Base-by-base conservation (phyloP, 805 yeast genomes). In the Yamadazyma nakazawae region DNA sequence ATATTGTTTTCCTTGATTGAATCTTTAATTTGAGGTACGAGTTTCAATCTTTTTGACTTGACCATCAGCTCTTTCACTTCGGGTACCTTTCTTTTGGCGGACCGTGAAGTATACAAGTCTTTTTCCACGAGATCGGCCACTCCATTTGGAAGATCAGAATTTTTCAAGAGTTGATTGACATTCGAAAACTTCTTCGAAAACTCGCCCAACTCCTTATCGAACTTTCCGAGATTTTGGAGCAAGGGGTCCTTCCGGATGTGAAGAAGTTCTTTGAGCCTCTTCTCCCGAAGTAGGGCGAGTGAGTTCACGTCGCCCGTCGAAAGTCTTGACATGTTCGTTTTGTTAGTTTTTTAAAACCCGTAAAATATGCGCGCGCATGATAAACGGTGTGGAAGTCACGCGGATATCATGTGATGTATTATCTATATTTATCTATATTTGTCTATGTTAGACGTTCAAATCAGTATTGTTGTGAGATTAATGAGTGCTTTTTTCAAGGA, bases 311-410 rank as follows among this genome's bases (percentile, higher is more conserved):
- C 42, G 21, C 26, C 34, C 16, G 26, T 8, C 14, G 39, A 32
- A 17, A 45, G 30, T 28, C 26, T 30, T 14, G 41, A 35, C 46
- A 43, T 43, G 37, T 13, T 30, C 16, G 37, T 24, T 32, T 32
- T 9, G 18, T 31, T 21, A 40, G 17, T 28, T 42, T 42, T 42
- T 32, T 37, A 21, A 16, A 32, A 39, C 24, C 24, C 24, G 24
- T 21, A 21, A 7, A 10, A 13, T 40, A 14, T 4, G 39, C 45
- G 39, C 45, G 42, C 56, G 56, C 56, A 54, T 60, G 64, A 60
- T 46, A 51, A 48, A 50, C 64, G 48, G 48, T 21, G 35, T 46
- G 61, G 46, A 48, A 37, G 47, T 59, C 64, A 60, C 58, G 60
- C 56, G 62, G 44, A 1, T 5, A 14, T 36, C 19, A 40, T 49